Percentiles rank a stretch among this genome's conserved stretches.
Conservation (phyloP, 1,284 basidiomycete species). For the Mycocalia duriaeana region DNA sequence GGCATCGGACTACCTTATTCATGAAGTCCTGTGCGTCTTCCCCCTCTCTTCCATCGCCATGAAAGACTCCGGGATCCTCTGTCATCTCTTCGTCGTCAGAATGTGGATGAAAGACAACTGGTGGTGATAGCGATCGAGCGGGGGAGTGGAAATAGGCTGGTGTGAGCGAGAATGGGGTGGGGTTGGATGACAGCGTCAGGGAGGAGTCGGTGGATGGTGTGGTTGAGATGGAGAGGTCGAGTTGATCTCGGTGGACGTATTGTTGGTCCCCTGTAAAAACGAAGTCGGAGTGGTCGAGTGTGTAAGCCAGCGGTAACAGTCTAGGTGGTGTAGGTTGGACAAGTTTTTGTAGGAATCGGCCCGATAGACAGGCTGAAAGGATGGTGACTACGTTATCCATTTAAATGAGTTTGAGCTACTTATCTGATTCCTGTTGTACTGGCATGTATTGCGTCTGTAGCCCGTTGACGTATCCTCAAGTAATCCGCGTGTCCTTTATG, state of each 20-base stretch:
- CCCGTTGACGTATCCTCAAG: background rate
- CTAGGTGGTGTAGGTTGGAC: background rate
- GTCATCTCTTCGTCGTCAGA: background rate
- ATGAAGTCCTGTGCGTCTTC: background rate
- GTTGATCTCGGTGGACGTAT: background rate
- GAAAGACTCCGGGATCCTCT: background rate
- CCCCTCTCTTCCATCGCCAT: background rate
- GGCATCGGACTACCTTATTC: background rate
- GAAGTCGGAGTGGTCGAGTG: background rate
- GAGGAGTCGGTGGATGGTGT: background rate
- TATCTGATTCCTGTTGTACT: background rate
- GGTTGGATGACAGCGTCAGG: background rate
- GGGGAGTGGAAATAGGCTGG: background rate
- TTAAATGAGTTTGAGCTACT: background rate
- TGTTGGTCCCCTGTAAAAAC: background rate
- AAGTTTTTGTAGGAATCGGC: background rate
- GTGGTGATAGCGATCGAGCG: background rate
- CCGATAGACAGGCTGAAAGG: background rate
- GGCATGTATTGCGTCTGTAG: background rate
- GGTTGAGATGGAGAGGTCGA: background rate
- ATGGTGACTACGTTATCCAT: background rate
- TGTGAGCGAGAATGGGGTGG: background rate
- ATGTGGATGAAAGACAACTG: background rate
- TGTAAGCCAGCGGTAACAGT: background rate
- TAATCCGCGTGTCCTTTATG: too few relatives aligned